A percentile compares a stretch with the other conserved stretches of the same genome.
Evolutionary conservation across 352 stramenopile genomes (phyloP).

Genomic region (Phytophthora ohioensis): DNA sequence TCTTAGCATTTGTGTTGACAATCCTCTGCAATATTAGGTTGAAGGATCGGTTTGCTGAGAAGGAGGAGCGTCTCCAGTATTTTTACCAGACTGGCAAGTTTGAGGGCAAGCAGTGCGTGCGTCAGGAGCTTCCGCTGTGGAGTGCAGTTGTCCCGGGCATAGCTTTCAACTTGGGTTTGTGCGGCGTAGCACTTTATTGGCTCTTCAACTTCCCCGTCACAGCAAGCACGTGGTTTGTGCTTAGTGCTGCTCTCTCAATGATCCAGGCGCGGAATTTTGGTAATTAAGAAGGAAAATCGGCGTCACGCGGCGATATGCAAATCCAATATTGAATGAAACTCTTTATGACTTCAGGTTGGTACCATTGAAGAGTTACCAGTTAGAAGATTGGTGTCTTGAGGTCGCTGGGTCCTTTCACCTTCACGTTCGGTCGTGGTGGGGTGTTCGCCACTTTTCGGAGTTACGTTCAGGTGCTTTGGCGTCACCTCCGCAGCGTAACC

Average conservation of each 20-base stretch:
- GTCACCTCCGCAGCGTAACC: conserved; percentile 54
- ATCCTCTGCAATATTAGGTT: conserved; percentile 39
- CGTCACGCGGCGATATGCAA: not conserved
- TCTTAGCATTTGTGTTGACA: conserved; percentile 7
- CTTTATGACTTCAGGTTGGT: conserved; percentile 8
- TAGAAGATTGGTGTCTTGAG: too few species aligned
- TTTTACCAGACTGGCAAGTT: conserved; percentile 74
- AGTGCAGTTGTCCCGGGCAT: conserved; percentile 40
- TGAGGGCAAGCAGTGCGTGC: conserved; percentile 48
- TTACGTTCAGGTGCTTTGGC: conserved; percentile 41
- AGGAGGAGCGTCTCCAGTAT: conserved; percentile 67
- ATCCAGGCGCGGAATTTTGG: conserved; percentile 63
- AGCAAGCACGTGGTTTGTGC: conserved; percentile 50
- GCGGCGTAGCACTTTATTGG: conserved; percentile 38
- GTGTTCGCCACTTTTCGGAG: conserved; percentile 56
- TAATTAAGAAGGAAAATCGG: conserved; percentile 24
- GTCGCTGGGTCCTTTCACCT: not conserved
- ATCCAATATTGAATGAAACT: not conserved
- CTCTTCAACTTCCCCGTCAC: conserved; percentile 45
- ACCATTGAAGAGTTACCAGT: conserved; percentile 2
- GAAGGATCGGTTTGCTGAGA: conserved; percentile 74
- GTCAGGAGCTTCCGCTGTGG: conserved; percentile 42
- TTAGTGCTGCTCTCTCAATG: conserved; percentile 55
- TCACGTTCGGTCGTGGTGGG: conserved; percentile 13
- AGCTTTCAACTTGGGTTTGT: conserved; percentile 55